Conservation (phyloP, 2,329 filamentous ascomycete genomes). For the Neofusicoccum kwambonambiense region DNA sequence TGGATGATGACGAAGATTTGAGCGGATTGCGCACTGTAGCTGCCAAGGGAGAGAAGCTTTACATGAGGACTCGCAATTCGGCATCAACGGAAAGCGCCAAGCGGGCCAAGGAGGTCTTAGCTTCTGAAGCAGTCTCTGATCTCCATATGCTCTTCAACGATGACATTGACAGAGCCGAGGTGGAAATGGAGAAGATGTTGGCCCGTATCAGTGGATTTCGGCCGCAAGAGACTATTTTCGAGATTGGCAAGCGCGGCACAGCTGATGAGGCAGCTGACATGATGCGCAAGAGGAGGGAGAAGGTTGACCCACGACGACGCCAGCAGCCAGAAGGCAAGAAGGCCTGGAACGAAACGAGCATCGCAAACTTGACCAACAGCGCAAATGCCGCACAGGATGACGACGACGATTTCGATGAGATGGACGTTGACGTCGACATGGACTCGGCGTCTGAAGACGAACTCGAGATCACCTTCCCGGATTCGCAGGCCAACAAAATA, state of each 20-base stretch:
- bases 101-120: conserved; percentile 74
- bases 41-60: conserved; percentile 87
- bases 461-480: conserved; percentile 49
- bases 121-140: conserved; percentile 67
- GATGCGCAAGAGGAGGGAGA: conserved; percentile 70
- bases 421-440: conserved; percentile 23
- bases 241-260: conserved; percentile 72
- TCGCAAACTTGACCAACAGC: neutral
- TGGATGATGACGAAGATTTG: conserved; percentile 75
- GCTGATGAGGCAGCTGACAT: conserved; percentile 68
- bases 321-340: conserved; percentile 42
- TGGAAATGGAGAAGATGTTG: conserved; percentile 79
- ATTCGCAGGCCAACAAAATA: conserved; percentile 35
- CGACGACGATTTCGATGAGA: conserved; percentile 26
- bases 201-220: conserved; percentile 84
- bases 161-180: conserved; percentile 59
- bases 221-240: conserved; percentile 94
- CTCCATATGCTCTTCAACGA: conserved; percentile 75
- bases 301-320: conserved; percentile 59
- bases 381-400: conserved; percentile 1
- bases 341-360: conserved; percentile 19
- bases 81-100: conserved; percentile 90
- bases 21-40: conserved; percentile 69
- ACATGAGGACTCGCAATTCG: conserved; percentile 83
- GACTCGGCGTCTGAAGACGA: conserved; percentile 53